Evolutionary conservation across 1,284 basidiomycete genomes (phyloP), one percentile per base, ranked within the genome.

Genomic region (Chiua sp.): DNA sequence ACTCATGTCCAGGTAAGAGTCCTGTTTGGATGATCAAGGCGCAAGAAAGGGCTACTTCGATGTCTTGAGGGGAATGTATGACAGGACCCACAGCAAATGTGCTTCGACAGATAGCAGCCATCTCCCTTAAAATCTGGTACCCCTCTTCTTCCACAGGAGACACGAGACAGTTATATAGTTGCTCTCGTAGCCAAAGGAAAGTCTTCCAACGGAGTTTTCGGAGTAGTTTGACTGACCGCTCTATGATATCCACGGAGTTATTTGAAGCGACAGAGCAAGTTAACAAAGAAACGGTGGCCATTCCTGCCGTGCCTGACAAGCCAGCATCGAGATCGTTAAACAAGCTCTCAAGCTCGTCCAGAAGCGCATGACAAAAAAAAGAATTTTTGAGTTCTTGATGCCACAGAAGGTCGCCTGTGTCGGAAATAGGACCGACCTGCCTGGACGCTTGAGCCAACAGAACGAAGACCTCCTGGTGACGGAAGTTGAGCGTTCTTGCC

Each of bases 391-490:
- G 62, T n/a, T 77, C 74, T 4, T 54, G 22, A 59, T 81, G 79
- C 72, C 77, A 78, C 20, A 60, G 55, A 55, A 68, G 62, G 6
- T 4, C 2, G 26, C 57, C 62, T 18, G 58, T 60, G 0, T 52
- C 52, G 4, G 61, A 64, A n/a, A 68, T 39, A 0, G 68, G 69
- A 3, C 26, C 26, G 3, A 78, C 71, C 57, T 83, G 80, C 66
- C 70, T 78, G 2, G 68, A 73, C 12, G 80, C 74, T 47, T 82
- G 79, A 11, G 65, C 65, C 1, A 82, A 20, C 5, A 85, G 65
- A 2, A 67, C 47, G 53, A 79, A 70, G 0, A 83, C 80, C 15
- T 76, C 76, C 2, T 71, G 66, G 2, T 65, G 60, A 42, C 68
- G 63, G 47, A 82, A 76, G 2, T 71, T 74, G 20, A 85, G 65